Base-by-base conservation (phyloP, 306 rosid genomes). In the Urtica urens region DNA sequence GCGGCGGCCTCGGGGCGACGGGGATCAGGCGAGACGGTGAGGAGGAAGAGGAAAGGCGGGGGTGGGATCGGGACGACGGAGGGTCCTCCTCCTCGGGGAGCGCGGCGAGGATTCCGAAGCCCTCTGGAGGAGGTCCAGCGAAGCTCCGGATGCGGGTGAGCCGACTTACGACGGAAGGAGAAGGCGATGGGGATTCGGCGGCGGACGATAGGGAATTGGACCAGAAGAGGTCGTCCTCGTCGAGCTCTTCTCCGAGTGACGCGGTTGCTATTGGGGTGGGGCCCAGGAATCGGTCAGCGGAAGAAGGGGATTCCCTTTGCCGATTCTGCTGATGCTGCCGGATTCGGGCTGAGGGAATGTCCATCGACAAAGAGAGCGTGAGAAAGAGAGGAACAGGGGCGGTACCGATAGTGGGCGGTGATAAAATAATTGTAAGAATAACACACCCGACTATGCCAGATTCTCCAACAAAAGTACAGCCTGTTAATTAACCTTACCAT, bases 31-130 rank as follows among this genome's bases (percentile, higher is more conserved):
- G 87, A 12, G 76, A 63, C 4, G 80, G 70, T 9, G 88, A 60
- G 4, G 85, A 41, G 7, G 81, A 65, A 0, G 83, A 69, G 0
- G 79, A 66, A 0, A 78, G 67, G 2, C 78, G 59, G 0, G 86
- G 64, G 7, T 86, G 67, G 3, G 81, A 62, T 0, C 83, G 67
- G 4, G 90, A 77, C 8, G 57, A 33, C 10, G 60, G 52, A 5
- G 79, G 41, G 8, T 70, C 39, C 43, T 82, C 78, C 35, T 69
- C 63, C 49, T 77, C 94, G 12, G 96, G 84, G 11, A 78, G 71
- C 10, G 81, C 90, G 21, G 96, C 90, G 45, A 77, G 96, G 72
- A 86, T 77, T n/a, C 93, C 96, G 63, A 76, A 86, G 8, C 73
- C 21, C 40, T 79, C 83, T n/a, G n/a, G n/a, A n/a, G n/a, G n/a